Evolutionary conservation across 306 rosid species (phyloP).

Genomic region (Prunus davidiana): DNA sequence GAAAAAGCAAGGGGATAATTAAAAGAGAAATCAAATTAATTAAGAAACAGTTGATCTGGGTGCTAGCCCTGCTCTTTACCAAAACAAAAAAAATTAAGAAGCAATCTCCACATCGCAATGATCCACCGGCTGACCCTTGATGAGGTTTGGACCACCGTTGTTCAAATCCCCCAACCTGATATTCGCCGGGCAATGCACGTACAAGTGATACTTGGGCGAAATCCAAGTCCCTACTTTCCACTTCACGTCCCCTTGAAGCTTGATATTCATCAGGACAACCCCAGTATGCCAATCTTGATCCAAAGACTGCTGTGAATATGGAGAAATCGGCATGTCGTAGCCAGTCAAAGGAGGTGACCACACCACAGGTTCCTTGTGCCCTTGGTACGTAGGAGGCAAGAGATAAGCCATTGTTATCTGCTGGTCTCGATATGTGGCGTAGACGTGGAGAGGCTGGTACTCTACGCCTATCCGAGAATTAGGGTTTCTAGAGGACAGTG

Average conservation of each 20-base stretch:
- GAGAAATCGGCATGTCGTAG: constrained; percentile 46
- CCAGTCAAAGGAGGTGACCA: constrained; percentile 77
- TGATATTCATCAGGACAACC: constrained; percentile 39
- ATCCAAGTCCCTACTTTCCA: constrained; percentile 84
- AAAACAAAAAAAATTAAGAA: not conserved
- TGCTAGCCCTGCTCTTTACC: too few species aligned
- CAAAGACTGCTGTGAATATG: constrained; percentile 29
- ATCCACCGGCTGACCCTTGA: constrained; percentile 56
- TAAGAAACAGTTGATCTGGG: too few species aligned
- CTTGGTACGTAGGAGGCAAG: constrained; percentile 61
- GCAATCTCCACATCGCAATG: constrained; percentile 52
- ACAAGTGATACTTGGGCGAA: constrained; percentile 56
- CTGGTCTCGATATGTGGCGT: constrained; percentile 56
- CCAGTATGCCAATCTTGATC: constrained; percentile 22
- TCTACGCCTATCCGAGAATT: constrained; percentile 57
- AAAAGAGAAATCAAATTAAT: not conserved
- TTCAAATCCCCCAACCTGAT: constrained; percentile 33
- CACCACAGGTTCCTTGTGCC: constrained; percentile 49
- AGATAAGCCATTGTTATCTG: constrained; percentile 49
- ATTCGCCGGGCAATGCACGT: constrained; percentile 70
- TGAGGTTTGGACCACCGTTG: constrained; percentile 19
- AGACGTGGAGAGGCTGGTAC: constrained; percentile 38
- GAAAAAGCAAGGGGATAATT: not conserved
- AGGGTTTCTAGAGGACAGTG: constrained; percentile 56
- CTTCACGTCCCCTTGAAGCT: constrained; percentile 51